A percentile compares a stretch with the other conserved stretches of the same genome.
These are phyloP conservation scores for Entomortierella lignicola DNA, from an alignment of 192 early-diverging fungal genomes.

Conservation along the genomic window DNA sequence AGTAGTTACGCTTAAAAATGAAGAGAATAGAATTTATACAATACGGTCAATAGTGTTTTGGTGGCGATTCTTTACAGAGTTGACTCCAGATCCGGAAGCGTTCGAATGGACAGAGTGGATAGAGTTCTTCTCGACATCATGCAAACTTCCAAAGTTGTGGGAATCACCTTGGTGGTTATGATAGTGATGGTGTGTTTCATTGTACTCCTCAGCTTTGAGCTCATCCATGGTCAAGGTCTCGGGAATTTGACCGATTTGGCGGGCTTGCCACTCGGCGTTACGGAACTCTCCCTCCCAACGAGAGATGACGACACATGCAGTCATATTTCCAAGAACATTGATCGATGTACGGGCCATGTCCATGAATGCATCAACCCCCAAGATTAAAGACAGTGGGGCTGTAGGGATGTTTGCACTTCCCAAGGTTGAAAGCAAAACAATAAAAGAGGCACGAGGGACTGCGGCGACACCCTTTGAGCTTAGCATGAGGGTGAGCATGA, in stretches of 20 bases:
- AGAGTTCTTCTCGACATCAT: slow-evolving; percentile 31
- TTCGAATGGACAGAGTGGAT: slow-evolving; percentile 24
- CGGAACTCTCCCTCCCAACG: slow-evolving; percentile 77
- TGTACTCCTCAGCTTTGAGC: slow-evolving; percentile 28
- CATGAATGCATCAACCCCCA: slow-evolving; percentile 82
- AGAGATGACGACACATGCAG: slow-evolving; percentile 73
- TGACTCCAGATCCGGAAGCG: slow-evolving; percentile 13
- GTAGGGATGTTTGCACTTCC: slow-evolving; percentile 65
- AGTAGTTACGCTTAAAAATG: too few species aligned
- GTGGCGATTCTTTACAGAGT: slow-evolving; percentile 5
- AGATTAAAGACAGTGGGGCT: slow-evolving; percentile 69
- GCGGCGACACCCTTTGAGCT: slow-evolving; percentile 76
- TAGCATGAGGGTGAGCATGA: slow-evolving; percentile 76
- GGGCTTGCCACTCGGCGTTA: slow-evolving; percentile 52
- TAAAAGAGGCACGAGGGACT: slow-evolving; percentile 68
- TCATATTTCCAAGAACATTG: slow-evolving; percentile 79
- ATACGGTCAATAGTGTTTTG: slow-evolving; percentile 7
- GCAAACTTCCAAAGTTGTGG: slow-evolving; percentile 18
- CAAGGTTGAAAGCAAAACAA: slow-evolving; percentile 69
- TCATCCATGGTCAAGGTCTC: slow-evolving; percentile 36
- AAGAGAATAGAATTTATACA: slow-evolving; percentile 11
- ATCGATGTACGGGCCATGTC: slow-evolving; percentile 79
- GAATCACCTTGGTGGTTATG: too few species aligned
- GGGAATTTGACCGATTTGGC: slow-evolving; percentile 13
- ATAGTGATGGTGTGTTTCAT: slow-evolving; percentile 3